A percentile compares a stretch with the other conserved stretches of the same genome.
phyloP scores from a whole-genome alignment of 1,284 basidiomycete species.

The Cryptococcus jaspeensis region DNA sequence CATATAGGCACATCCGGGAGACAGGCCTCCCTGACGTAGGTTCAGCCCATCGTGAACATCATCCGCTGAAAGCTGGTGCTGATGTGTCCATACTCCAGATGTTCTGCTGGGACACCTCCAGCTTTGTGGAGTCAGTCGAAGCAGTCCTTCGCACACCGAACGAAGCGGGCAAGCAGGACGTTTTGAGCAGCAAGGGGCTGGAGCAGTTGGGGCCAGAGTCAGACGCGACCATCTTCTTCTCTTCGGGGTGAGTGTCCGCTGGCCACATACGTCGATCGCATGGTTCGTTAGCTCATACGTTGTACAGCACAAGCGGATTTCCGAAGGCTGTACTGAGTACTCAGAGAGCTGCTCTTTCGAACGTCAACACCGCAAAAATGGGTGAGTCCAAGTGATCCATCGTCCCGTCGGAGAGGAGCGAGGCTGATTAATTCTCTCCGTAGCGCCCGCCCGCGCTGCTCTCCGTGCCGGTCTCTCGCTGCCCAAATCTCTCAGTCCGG shows the following conservation, averaged over 20 bases:
- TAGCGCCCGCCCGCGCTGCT: slow-evolving; percentile 35
- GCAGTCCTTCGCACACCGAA: slow-evolving; percentile 8
- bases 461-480: slow-evolving; percentile 32
- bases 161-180: background rate
- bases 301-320: slow-evolving; percentile 31
- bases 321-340: slow-evolving; percentile 44
- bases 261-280: slow-evolving; percentile 1
- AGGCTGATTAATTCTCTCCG: background rate
- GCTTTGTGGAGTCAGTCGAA: slow-evolving; percentile 1
- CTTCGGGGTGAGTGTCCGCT: slow-evolving; percentile 29
- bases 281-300: background rate
- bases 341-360: slow-evolving; percentile 40
- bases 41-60: background rate
- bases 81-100: slow-evolving; percentile 2
- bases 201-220: slow-evolving; percentile 30
- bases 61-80: background rate
- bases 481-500: slow-evolving; percentile 25
- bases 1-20: slow-evolving; percentile 12
- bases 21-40: slow-evolving; percentile 13
- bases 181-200: slow-evolving; percentile 11
- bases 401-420: background rate
- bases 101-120: slow-evolving; percentile 14
- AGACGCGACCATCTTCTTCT: slow-evolving; percentile 47
- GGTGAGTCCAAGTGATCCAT: slow-evolving; percentile 17
- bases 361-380: slow-evolving; percentile 32